A percentile compares a stretch with the other conserved stretches of the same genome.
phyloP scores from a whole-genome alignment of 495 filamentous ascomycete species.

The Extremus antarcticus region DNA sequence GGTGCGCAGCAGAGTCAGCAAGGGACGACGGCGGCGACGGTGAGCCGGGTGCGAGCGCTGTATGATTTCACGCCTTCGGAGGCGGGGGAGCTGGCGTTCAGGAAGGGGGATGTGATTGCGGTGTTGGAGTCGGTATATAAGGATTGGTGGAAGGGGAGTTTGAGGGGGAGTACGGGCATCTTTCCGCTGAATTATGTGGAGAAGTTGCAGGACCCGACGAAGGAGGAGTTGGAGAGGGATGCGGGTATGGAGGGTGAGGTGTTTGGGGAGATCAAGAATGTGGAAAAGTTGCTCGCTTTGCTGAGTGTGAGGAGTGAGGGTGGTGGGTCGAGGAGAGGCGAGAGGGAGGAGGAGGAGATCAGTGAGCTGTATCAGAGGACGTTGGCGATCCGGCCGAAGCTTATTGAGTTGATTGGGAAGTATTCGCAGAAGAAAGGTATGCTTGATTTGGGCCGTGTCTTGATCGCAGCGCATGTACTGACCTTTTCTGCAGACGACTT shows the following conservation, averaged over 20 bases:
- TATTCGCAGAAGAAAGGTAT: slow-evolving; percentile 98
- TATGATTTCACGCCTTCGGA: slow-evolving; percentile 94
- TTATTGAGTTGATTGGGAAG: slow-evolving; percentile 97
- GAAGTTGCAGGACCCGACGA: slow-evolving; percentile 87
- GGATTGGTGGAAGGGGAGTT: slow-evolving; percentile 97
- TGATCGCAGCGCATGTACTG: neutral
- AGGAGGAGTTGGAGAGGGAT: slow-evolving; percentile 87
- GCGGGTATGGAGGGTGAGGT: slow-evolving; percentile 97
- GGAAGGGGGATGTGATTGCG: slow-evolving; percentile 94
- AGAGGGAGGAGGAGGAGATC: slow-evolving; percentile 57
- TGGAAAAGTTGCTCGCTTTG: slow-evolving; percentile 88
- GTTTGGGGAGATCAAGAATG: slow-evolving; percentile 97
- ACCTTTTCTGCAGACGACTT: slow-evolving; percentile 64
- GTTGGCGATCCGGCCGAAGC: slow-evolving; percentile 83
- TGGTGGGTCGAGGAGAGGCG: slow-evolving; percentile 20
- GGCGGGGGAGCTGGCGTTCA: slow-evolving; percentile 86
- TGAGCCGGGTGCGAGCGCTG: slow-evolving; percentile 84
- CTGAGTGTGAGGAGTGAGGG: slow-evolving; percentile 64
- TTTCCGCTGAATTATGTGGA: slow-evolving; percentile 99
- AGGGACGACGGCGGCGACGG: slow-evolving; percentile 90
- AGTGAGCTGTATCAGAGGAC: slow-evolving; percentile 73
- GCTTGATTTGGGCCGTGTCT: neutral
- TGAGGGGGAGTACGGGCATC: slow-evolving; percentile 90
- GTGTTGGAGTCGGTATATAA: slow-evolving; percentile 97
- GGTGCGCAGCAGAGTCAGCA: slow-evolving; percentile 37